Conservation (phyloP, 805 yeast species). For the Yarrowia yakushimensis region DNA sequence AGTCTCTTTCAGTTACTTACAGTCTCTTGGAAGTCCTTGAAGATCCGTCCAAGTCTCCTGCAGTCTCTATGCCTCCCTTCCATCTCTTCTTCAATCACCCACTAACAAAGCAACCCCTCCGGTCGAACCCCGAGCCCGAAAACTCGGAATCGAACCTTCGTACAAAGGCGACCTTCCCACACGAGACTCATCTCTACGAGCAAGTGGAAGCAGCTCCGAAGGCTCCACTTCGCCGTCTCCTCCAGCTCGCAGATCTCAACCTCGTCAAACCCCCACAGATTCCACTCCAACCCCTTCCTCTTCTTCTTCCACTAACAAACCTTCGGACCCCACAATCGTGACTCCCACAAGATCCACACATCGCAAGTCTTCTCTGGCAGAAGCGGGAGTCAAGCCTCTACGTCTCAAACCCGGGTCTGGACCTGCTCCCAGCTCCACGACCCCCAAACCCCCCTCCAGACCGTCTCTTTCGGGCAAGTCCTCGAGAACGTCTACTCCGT, state of each 20-base stretch:
- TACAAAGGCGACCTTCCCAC: slow-evolving; percentile 14
- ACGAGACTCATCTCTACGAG: neutral
- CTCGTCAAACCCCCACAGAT: neutral
- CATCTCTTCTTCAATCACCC: neutral
- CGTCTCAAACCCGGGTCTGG: neutral
- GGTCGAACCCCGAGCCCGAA: neutral
- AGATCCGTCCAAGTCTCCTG: too few species aligned
- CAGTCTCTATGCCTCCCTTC: too few species aligned
- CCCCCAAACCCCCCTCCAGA: slow-evolving; percentile 1
- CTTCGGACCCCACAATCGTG: neutral
- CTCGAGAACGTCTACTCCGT: neutral
- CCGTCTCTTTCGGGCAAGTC: too few species aligned
- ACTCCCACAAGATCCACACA: neutral
- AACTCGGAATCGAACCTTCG: slow-evolving; percentile 9
- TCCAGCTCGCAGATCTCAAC: neutral
- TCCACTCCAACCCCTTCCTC: neutral
- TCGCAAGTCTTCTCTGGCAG: neutral
- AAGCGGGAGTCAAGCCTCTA: slow-evolving; percentile 5
- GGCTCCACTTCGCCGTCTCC: neutral
- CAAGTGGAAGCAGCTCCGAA: neutral
- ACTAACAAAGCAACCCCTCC: neutral
- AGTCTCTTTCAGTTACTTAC: too few species aligned
- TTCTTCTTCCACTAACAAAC: neutral
- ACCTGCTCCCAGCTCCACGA: neutral
- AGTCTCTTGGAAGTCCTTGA: too few species aligned